Evolutionary conservation across 116 monocot genomes (phyloP).

Genomic region (Posidonia oceanica): DNA sequence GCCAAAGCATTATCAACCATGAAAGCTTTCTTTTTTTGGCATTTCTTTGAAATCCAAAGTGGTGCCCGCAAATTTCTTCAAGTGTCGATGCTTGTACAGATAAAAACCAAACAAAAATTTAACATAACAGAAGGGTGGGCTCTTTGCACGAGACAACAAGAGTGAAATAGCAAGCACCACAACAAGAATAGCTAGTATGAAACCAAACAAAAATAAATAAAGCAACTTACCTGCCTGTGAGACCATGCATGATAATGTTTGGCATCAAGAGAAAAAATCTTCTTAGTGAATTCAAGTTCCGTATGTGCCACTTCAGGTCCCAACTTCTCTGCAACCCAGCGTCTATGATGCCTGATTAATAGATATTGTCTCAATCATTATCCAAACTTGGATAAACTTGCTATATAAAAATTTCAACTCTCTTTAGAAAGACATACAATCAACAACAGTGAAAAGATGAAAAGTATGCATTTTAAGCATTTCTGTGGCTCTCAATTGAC

Average conservation of each 20-base stretch:
- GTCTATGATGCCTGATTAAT: slow-evolving; percentile 73
- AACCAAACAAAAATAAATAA: not conserved
- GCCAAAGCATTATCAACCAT: no score
- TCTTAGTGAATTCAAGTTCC: slow-evolving; percentile 74
- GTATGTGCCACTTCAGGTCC: slow-evolving; percentile 42
- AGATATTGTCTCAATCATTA: not conserved
- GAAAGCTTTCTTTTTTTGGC: no score
- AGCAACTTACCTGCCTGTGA: slow-evolving; percentile 68
- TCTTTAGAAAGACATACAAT: not conserved
- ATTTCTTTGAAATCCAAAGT: no score
- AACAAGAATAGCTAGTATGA: not conserved
- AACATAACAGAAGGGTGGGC: no score
- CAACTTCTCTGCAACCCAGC: slow-evolving; percentile 93
- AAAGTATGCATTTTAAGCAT: not conserved
- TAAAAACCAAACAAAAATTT: not conserved
- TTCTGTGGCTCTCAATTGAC: no score
- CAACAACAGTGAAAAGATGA: not conserved
- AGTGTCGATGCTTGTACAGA: no score
- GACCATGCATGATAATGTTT: slow-evolving; percentile 99
- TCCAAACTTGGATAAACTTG: not conserved
- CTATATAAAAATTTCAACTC: not conserved
- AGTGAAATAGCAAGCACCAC: not conserved
- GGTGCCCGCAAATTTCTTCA: no score
- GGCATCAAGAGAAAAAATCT: slow-evolving; percentile 56
- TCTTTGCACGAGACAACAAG: no score